phyloP scores from a whole-genome alignment of 208 protist genomes.

The Trypanosoma congolense region DNA sequence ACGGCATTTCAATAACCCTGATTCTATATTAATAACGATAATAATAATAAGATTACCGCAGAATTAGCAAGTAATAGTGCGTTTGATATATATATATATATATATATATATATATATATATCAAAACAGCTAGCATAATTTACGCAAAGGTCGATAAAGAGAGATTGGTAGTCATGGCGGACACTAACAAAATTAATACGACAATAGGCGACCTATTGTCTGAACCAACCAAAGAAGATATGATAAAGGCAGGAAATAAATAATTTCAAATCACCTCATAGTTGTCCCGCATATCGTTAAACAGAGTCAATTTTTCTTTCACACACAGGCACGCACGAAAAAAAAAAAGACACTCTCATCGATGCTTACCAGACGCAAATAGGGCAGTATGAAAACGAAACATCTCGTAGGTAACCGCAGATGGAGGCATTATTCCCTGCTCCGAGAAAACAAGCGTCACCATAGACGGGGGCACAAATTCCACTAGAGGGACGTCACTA shows the following conservation, averaged over 20 bases:
- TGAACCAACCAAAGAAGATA: too few relatives aligned
- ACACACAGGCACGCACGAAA: conserved; percentile 1
- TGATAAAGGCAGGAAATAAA: too few relatives aligned
- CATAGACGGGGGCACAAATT: conserved; percentile 86
- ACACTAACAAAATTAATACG: conserved; percentile 21
- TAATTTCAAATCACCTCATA: too few relatives aligned
- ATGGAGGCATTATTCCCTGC: conserved; percentile 98
- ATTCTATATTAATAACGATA: background rate
- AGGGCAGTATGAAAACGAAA: conserved; percentile 88
- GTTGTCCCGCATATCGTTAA: too few relatives aligned
- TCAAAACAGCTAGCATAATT: background rate
- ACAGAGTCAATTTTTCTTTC: too few relatives aligned
- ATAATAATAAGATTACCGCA: too few relatives aligned
- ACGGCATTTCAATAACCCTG: conserved; percentile 45
- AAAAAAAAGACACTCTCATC: conserved; percentile 15
- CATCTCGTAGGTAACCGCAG: conserved; percentile 98
- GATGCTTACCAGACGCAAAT: conserved; percentile 57
- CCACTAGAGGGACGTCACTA: conserved; percentile 63
- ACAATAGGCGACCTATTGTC: too few relatives aligned
- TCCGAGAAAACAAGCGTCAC: conserved; percentile 98
- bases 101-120: conserved; percentile 1
- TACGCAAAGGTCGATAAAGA: conserved; percentile 3
- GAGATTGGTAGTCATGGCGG: conserved; percentile 12
- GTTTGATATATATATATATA: too few relatives aligned
- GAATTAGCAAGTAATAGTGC: too few relatives aligned